phyloP scores from a whole-genome alignment of 345 rosid genomes.

The Clausena lansium region DNA sequence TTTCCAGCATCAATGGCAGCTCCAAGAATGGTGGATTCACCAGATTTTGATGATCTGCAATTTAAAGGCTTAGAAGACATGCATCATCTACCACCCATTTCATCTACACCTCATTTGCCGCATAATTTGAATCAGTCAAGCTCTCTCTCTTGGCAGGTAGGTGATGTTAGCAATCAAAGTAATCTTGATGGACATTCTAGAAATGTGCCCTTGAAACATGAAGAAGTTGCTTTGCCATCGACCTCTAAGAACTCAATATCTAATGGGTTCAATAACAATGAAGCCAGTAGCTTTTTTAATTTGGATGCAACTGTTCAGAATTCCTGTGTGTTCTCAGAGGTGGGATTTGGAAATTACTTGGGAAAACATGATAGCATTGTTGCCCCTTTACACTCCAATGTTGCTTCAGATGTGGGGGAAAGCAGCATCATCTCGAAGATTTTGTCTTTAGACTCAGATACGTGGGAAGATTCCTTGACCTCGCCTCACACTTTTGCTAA shows the following conservation, averaged over 20 bases:
- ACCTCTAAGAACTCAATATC: conserved; percentile 24
- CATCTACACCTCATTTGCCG: conserved; percentile 21
- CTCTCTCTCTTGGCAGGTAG: conserved; percentile 22
- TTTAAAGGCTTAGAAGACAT: conserved; percentile 5
- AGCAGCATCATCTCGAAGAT: conserved; percentile 68
- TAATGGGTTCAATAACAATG: conserved; percentile 33
- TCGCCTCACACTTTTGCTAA: conserved; percentile 54
- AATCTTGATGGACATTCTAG: conserved; percentile 30
- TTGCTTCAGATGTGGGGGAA: conserved; percentile 46
- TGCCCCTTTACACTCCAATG: conserved; percentile 8
- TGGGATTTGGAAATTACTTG: conserved; percentile 19
- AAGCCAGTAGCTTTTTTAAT: conserved; percentile 16
- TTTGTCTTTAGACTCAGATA: conserved; percentile 65
- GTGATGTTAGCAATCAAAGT: conserved; percentile 15
- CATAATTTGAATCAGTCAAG: conserved; percentile 27
- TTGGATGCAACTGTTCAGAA: conserved; percentile 19
- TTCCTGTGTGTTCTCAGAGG: conserved; percentile 19
- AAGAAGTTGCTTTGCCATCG: conserved; percentile 16
- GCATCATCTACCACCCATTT: conserved; percentile 11
- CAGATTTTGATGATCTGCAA: conserved; percentile 18
- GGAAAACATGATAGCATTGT: conserved; percentile 15
- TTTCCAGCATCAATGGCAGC: conserved; percentile 12
- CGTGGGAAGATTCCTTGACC: conserved; percentile 72
- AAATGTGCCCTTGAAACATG: conserved; percentile 8
- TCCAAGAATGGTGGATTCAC: conserved; percentile 9